Conservation (phyloP, 1,284 basidiomycete species). For the Lentinus polychrous region DNA sequence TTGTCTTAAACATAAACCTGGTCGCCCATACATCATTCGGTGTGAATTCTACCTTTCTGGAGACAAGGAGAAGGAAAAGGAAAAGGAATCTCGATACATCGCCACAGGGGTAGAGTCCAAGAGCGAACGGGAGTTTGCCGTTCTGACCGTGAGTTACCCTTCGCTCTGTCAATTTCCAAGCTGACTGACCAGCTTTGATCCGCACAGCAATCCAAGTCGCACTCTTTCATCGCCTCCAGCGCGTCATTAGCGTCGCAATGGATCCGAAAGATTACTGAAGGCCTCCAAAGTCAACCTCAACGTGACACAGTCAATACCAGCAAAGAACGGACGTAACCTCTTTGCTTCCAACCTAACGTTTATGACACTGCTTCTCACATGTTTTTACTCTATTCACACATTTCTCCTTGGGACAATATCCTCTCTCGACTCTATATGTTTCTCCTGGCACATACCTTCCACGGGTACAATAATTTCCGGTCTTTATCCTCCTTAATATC, state of each 20-base stretch:
- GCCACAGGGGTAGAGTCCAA: slow-evolving; percentile 46
- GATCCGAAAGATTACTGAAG: slow-evolving; percentile 45
- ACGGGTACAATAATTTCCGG: too few relatives aligned
- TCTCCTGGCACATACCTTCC: too few relatives aligned
- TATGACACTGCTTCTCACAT: not conserved
- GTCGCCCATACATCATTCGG: slow-evolving; percentile 37
- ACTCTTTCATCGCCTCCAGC: slow-evolving; percentile 42
- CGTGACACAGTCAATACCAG: not conserved
- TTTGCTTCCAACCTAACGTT: too few relatives aligned
- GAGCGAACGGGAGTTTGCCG: slow-evolving; percentile 53
- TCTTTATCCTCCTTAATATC: too few relatives aligned
- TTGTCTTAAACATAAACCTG: slow-evolving; percentile 45
- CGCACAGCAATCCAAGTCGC: slow-evolving; percentile 44
- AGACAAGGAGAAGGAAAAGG: slow-evolving; percentile 16
- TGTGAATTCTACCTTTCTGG: slow-evolving; percentile 38
- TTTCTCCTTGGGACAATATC: not conserved
- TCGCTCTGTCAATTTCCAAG: slow-evolving; percentile 6
- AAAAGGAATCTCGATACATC: slow-evolving; percentile 26
- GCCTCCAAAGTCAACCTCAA: slow-evolving; percentile 15
- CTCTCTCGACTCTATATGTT: too few relatives aligned
- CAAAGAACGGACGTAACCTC: not conserved
- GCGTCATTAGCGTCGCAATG: slow-evolving; percentile 34
- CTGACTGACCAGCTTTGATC: not conserved
- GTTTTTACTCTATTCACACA: not conserved
- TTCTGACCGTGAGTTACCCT: slow-evolving; percentile 46